Base-by-base conservation (phyloP, 2,329 filamentous ascomycete genomes). In the Xylariaceae sp. region DNA sequence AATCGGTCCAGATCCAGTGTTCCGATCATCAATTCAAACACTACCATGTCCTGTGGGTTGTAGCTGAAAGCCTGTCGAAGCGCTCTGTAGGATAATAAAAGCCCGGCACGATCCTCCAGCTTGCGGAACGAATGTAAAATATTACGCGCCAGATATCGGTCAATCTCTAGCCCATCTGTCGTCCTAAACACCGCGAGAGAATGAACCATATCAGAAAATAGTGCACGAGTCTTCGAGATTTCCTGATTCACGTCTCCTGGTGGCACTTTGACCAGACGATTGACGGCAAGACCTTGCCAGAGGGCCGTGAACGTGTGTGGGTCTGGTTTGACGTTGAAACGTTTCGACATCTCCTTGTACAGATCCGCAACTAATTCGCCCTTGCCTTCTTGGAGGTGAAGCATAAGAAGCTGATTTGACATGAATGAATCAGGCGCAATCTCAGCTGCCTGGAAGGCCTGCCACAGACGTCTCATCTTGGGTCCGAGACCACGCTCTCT, bases 361-460 rank as follows among this genome's bases (percentile, higher is more conserved):
- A 84, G 75, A 2, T 70, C 64, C 60, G 80, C 75, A 0, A 87
- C 81, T 46, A 79, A 72, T 19, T 71, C 68, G 42, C 78, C 74
- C 47, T 82, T 74, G 46, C 81, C 80, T 52, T 80, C 79, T 54
- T 84, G 80, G 43, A 87, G 76, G 56, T 86, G 80, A 6, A 84
- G 82, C 54, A 84, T 82, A 22, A 94, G 79, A 18, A 92, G 73
- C 64, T 91, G 87, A 68, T 93, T 94, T 77, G 92, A 83, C 71
- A 92, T 87, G 67, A 86, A 88, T 9, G 84, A 82, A 63, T 89
- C 86, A 1, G 86, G 81, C 48, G 74, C 76, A 55, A 93, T 83
- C 56, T 86, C 79, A 13, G 86, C 81, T 42, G 80, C 73, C 13
- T 75, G 72, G 56, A 90, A 83, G 2, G 82, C 81, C 31, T 80